Evolutionary conservation across 1,139 yeast genomes (phyloP).

Genomic region (Lodderomyces oxycetoniae): DNA sequence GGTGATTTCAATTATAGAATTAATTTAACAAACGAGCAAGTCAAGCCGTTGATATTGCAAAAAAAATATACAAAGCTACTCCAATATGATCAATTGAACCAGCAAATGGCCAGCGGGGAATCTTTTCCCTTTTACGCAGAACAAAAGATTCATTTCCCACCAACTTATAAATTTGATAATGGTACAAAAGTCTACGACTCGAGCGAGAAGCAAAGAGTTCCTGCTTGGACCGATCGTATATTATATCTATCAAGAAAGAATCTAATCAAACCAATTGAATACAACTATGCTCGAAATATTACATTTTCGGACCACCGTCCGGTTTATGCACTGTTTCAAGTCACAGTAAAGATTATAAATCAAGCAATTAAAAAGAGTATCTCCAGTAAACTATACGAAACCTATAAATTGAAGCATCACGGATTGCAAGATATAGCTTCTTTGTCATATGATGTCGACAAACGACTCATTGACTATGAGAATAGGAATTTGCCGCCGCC

Average conservation of each 20-base stretch:
- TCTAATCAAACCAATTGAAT: conserved; percentile 57
- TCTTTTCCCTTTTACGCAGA: conserved; percentile 69
- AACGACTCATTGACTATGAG: conserved; percentile 16
- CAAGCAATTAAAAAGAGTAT: conserved; percentile 55
- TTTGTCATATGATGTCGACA: conserved; percentile 26
- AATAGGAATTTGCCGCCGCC: conserved; percentile 71
- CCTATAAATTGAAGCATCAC: conserved; percentile 42
- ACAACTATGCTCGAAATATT: conserved; percentile 57
- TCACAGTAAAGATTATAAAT: conserved; percentile 66
- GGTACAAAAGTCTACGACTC: conserved; percentile 75
- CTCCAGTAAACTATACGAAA: conserved; percentile 56
- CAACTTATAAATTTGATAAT: conserved; percentile 90
- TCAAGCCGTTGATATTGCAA: conserved; percentile 49
- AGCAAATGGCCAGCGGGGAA: conserved; percentile 68
- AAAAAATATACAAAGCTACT: conserved; percentile 53
- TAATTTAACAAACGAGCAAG: conserved; percentile 61
- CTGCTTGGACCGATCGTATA: conserved; percentile 95
- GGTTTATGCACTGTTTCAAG: conserved; percentile 72
- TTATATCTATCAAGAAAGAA: conserved; percentile 46
- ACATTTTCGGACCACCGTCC: conserved; percentile 92
- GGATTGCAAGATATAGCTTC: conserved; percentile 35
- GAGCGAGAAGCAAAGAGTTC: conserved; percentile 87
- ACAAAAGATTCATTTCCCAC: conserved; percentile 68
- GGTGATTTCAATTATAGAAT: conserved; percentile 94
- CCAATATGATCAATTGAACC: conserved; percentile 69